Evolutionary conservation across 192 early-diverging fungal species (phyloP), one percentile per base, ranked within the genome.

Genomic region (Mortierella alpina): DNA sequence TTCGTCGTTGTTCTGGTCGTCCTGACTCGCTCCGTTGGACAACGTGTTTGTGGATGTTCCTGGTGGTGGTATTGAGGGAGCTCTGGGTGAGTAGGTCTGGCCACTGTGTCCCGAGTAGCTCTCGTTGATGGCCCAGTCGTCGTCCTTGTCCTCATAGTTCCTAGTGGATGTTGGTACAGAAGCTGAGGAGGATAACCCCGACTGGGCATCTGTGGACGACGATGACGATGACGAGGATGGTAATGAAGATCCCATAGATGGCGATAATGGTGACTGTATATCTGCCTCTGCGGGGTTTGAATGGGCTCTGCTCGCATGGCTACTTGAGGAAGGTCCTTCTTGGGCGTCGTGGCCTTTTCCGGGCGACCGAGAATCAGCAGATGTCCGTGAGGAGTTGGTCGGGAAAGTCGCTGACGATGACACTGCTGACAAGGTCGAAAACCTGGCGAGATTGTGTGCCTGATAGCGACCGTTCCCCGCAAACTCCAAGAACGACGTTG

Each of bases 41-140:
- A 18, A 49, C 14, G 31, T 22, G 54, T 55, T 52, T 6, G 59
- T 22, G 6, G 70, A 47, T 11, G 63, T 2, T 18, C 41, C 53
- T 13, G 59, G 14, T 22, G 49, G 50, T 42, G 64, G 14, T 52
- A 42, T 41, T 17, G 64, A 44, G 8, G 40, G 13, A 5, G 69
- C 53, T 15, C 59, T 52, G 8, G 54, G 47, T 6, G 59, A 6
- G 1, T 48, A 53, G 22, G 12, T 18, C 18, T 45, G 49, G 13
- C 54, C 61, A 46, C 67, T 54, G 22, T 79, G 69, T 14, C 77
- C 77, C 18, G 77, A 72, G 50, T 68, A 80, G 31, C 77, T 72
- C 54, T 80, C 77, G 44, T 80, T 80, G 23, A 80, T 66, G 14
- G 77, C 77, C 77, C 77, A 80, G 17, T 51, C 70, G 47, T 80